These are phyloP conservation scores for Artemisia annua DNA, from an alignment of 129 eudicot species.

Conservation along the genomic window DNA sequence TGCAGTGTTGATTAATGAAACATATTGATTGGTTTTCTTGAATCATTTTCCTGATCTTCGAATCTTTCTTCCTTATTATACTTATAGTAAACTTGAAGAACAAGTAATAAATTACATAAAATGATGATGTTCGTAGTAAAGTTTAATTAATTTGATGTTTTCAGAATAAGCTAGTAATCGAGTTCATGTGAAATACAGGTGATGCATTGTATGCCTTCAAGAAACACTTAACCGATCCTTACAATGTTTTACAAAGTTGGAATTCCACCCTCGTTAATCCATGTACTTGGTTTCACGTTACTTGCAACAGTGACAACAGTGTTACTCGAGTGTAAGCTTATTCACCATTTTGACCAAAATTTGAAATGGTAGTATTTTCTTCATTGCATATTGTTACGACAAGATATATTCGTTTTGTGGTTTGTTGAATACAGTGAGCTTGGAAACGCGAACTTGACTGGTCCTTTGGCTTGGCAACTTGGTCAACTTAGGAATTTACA, in stretches of 20 bases:
- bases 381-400: not conserved
- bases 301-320: conserved; percentile 56
- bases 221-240: conserved; percentile 48
- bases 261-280: conserved; percentile 64
- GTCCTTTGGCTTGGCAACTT: conserved; percentile 57
- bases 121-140: not conserved
- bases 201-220: conserved; percentile 59
- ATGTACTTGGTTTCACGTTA: conserved; percentile 71
- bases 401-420: not conserved
- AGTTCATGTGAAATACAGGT: conserved; percentile 29
- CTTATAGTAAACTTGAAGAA: not conserved
- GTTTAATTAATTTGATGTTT: not conserved
- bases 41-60: not conserved
- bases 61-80: not conserved
- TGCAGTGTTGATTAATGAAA: not conserved
- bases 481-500: conserved; percentile 59
- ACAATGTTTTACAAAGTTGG: conserved; percentile 65
- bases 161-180: not conserved
- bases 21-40: not conserved
- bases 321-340: conserved; percentile 67
- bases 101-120: not conserved
- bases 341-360: not conserved
- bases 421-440: conserved; percentile 54
- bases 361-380: conserved; percentile 4
- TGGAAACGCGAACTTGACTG: conserved; percentile 65